Evolutionary conservation across 345 rosid species (phyloP), one percentile per base, ranked within the genome.

Genomic region (Noccaea bulbosa): DNA sequence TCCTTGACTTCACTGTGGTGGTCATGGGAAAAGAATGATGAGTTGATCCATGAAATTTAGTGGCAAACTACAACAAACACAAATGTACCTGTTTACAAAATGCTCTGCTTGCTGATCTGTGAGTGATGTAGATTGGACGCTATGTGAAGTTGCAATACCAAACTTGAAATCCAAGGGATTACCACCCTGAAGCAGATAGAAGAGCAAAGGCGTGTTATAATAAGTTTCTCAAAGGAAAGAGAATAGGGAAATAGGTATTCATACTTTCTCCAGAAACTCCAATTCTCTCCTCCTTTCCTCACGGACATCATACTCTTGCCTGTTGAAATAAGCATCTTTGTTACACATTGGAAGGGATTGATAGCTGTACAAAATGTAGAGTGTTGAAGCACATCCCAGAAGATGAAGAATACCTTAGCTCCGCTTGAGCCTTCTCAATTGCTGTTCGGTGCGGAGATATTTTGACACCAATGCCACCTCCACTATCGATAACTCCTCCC

Each of bases 401-500:
- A 69, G 69, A 30, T 33, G 45, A 47, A 38, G 37, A 64, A 80
- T 78, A 95, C 99, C 97, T 88, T 67, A 95, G 96, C 80, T 95
- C 91, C 41, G 88, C 86, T 79, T 92, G 98, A 81, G 97, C 99
- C 84, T 85, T 92, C 78, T 90, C 99, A 76, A 95, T 87, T 76
- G 96, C 96, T 62, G 86, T 88, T 81, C 81, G 86, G 70, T 82
- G 81, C 7, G 92, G 98, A 83, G 99, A 95, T 83, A 94, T 79
- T 84, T 90, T 88, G 74, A 88, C 78, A 72, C 90, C 90, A 81
- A 81, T 78, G 78, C 90, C 97, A 82, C 80, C 90, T 85, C 97
- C 93, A 45, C 96, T 85, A 65, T 95, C 96, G 55, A 90, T 88
- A 88, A 88, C 88, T 82, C 98, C 99, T 80, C 98, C 98, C 99